Conservation (phyloP, 257 asterid genomes). For the Ehretia macrophylla region DNA sequence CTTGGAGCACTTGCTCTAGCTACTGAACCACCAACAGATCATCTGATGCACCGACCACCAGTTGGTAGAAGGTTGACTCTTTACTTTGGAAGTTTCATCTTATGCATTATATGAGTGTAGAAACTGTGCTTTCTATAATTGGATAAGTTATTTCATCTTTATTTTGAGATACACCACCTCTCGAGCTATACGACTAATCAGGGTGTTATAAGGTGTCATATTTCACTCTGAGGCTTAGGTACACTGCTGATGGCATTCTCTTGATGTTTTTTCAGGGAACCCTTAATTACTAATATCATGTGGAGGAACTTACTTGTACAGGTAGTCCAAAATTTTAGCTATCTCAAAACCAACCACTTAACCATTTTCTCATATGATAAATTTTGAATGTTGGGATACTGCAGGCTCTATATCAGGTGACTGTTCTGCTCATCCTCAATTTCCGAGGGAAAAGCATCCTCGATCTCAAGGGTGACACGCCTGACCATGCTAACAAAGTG, state of each 20-base stretch:
- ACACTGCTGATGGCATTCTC: neutral
- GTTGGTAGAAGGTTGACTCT: slow-evolving; percentile 86
- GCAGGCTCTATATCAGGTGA: slow-evolving; percentile 90
- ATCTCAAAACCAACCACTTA: neutral
- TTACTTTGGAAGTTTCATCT: neutral
- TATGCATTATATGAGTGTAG: neutral
- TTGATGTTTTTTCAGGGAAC: slow-evolving; percentile 64
- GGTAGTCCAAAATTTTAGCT: slow-evolving; percentile 36
- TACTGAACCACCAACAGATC: slow-evolving; percentile 95
- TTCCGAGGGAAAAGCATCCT: slow-evolving; percentile 65
- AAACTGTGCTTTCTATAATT: neutral
- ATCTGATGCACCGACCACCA: slow-evolving; percentile 81
- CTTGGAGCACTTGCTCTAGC: slow-evolving; percentile 98
- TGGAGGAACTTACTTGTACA: slow-evolving; percentile 93
- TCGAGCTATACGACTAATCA: too few species aligned
- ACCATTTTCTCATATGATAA: neutral
- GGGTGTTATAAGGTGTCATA: neutral
- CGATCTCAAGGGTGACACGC: slow-evolving; percentile 39
- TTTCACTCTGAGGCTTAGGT: neutral
- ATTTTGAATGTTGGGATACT: slow-evolving; percentile 10
- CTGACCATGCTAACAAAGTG: slow-evolving; percentile 53
- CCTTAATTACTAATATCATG: slow-evolving; percentile 92
- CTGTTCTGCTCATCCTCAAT: slow-evolving; percentile 77
- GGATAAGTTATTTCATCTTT: neutral
- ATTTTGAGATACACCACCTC: too few species aligned